Percentiles rank a stretch among this genome's conserved stretches.
phyloP scores from a whole-genome alignment of 1,139 yeast species.

The Sugiyamaella sp. region DNA sequence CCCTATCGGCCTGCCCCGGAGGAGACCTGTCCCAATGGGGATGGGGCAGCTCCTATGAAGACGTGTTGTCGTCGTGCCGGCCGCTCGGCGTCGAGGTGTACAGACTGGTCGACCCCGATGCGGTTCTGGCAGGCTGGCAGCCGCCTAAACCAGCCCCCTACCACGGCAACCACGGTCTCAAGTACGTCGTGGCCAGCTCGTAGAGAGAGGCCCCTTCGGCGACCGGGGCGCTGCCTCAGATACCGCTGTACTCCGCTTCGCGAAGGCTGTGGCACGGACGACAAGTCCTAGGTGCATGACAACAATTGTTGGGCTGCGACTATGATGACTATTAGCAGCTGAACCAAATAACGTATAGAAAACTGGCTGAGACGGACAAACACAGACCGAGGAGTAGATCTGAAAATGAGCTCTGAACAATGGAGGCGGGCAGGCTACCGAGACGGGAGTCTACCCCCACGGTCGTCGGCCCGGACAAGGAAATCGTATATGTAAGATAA shows the following conservation, averaged over 20 bases:
- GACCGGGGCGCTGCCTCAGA: slow-evolving; percentile 13
- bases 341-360: too few relatives aligned
- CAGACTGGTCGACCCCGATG: slow-evolving; percentile 49
- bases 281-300: neutral
- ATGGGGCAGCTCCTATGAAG: slow-evolving; percentile 62
- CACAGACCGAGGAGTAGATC: too few relatives aligned
- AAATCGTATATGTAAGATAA: slow-evolving; percentile 1
- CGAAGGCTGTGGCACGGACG: neutral
- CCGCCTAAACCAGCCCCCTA: slow-evolving; percentile 56
- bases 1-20: slow-evolving; percentile 71
- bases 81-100: slow-evolving; percentile 67
- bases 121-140: slow-evolving; percentile 53
- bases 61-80: slow-evolving; percentile 64
- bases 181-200: neutral
- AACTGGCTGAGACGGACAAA: too few relatives aligned
- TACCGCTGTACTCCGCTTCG: slow-evolving; percentile 6
- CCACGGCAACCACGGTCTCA: slow-evolving; percentile 59
- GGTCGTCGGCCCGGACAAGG: too few relatives aligned
- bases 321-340: too few relatives aligned
- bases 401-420: too few relatives aligned
- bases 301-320: too few relatives aligned
- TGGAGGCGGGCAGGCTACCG: too few relatives aligned
- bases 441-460: too few relatives aligned
- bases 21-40: slow-evolving; percentile 72
- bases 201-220: slow-evolving; percentile 5